These are phyloP conservation scores for Suillus paluster DNA, from an alignment of 768 basidiomycete genomes.

Conservation along the genomic window DNA sequence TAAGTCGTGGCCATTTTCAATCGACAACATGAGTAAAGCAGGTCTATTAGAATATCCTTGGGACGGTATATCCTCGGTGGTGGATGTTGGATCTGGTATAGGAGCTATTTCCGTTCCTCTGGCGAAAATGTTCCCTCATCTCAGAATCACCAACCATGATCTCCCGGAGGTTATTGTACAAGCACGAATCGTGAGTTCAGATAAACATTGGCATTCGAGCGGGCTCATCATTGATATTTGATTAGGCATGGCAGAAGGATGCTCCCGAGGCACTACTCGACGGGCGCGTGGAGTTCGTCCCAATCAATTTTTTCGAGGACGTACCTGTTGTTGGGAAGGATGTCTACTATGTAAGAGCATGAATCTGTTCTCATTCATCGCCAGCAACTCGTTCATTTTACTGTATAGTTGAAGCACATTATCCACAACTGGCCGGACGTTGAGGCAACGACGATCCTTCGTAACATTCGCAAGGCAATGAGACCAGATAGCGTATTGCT, in stretches of 20 bases:
- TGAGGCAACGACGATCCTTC: slow-evolving; percentile 35
- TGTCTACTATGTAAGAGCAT: slow-evolving; percentile 27
- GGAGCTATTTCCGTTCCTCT: slow-evolving; percentile 33
- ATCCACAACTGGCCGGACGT: slow-evolving; percentile 43
- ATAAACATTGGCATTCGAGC: background rate
- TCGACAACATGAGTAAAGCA: background rate
- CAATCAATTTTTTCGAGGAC: slow-evolving; percentile 27
- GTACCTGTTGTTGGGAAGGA: slow-evolving; percentile 21
- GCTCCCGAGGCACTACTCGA: slow-evolving; percentile 22
- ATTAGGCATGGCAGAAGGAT: slow-evolving; percentile 17
- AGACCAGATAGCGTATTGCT: slow-evolving; percentile 33
- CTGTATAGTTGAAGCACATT: slow-evolving; percentile 29
- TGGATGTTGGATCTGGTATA: slow-evolving; percentile 34
- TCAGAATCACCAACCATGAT: slow-evolving; percentile 33
- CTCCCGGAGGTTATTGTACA: slow-evolving; percentile 29
- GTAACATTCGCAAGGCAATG: slow-evolving; percentile 34
- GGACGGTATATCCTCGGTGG: slow-evolving; percentile 28
- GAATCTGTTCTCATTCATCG: background rate
- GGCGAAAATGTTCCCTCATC: slow-evolving; percentile 28
- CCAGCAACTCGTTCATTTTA: background rate
- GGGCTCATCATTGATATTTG: background rate
- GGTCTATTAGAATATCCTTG: slow-evolving; percentile 27
- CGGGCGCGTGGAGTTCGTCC: slow-evolving; percentile 18
- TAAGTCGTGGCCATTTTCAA: slow-evolving; percentile 7
- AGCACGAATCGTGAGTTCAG: slow-evolving; percentile 22